These are phyloP conservation scores for Bimuria novae-zelandiae DNA, from an alignment of 2,329 filamentous ascomycete genomes.

Conservation along the genomic window DNA sequence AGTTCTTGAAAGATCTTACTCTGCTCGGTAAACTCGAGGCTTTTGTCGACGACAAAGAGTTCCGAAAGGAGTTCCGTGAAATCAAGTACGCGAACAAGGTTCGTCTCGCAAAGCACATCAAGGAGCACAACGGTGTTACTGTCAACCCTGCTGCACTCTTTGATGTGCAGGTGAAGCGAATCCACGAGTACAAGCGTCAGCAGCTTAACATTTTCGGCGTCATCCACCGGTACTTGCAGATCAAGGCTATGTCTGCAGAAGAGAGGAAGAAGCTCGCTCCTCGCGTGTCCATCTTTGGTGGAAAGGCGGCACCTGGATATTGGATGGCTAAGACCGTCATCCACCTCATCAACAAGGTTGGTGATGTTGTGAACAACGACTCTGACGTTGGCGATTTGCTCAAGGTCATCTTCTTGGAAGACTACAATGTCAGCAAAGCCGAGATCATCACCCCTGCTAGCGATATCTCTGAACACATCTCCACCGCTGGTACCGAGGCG, in stretches of 20 bases:
- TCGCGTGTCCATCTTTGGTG: constrained; percentile 93
- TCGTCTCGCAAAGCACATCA: constrained; percentile 88
- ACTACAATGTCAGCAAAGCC: constrained; percentile 99
- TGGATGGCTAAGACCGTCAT: constrained; percentile 99
- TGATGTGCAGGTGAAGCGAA: constrained; percentile 97
- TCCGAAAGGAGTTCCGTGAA: constrained; percentile 92
- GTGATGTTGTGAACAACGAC: constrained; percentile 88
- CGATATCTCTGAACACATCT: constrained; percentile 98
- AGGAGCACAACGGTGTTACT: constrained; percentile 74
- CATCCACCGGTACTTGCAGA: constrained; percentile 87
- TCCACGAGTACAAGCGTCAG: constrained; percentile 98
- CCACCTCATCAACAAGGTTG: constrained; percentile 92
- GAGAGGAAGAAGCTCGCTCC: constrained; percentile 85
- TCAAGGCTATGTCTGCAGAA: constrained; percentile 83
- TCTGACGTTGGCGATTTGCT: constrained; percentile 88
- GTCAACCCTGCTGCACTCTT: constrained; percentile 91
- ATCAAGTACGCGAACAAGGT: constrained; percentile 98
- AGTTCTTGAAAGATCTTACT: constrained; percentile 89
- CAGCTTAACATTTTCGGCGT: constrained; percentile 99
- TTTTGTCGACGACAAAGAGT: constrained; percentile 82
- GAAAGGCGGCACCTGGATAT: constrained; percentile 96
- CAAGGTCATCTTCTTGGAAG: constrained; percentile 96
- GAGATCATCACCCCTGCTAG: constrained; percentile 95
- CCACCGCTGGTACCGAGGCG: constrained; percentile 90
- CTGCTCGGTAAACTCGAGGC: constrained; percentile 82